phyloP scores from a whole-genome alignment of 495 filamentous ascomycete genomes.

The Gamarada debralockiae region DNA sequence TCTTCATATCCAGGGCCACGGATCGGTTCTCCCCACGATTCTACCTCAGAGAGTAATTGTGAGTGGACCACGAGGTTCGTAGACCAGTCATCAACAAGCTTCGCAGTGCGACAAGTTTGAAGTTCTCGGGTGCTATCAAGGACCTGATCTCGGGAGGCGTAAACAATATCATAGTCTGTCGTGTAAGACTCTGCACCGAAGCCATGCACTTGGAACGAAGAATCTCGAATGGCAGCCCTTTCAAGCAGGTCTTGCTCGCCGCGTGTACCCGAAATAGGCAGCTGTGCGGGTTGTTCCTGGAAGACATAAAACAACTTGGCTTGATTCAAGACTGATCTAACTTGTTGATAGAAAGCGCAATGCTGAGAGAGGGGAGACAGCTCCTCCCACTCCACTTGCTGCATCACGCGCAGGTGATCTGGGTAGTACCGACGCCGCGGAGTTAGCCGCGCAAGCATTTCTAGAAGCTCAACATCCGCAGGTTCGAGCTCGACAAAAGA shows the following conservation, averaged over 20 bases:
- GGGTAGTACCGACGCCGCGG: constrained; percentile 50
- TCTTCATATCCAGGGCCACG: background rate
- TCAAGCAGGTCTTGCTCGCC: constrained; percentile 25
- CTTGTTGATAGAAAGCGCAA: constrained; percentile 37
- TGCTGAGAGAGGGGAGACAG: constrained; percentile 50
- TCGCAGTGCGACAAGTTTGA: constrained; percentile 13
- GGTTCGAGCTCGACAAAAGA: constrained; percentile 44
- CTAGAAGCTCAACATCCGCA: constrained; percentile 36
- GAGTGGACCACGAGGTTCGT: constrained; percentile 4
- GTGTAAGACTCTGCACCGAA: constrained; percentile 52
- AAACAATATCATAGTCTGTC: constrained; percentile 29
- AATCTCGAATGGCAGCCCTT: constrained; percentile 42
- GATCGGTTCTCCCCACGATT: constrained; percentile 14
- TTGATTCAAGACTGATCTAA: constrained; percentile 38
- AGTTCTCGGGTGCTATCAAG: constrained; percentile 9
- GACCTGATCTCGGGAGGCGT: constrained; percentile 25
- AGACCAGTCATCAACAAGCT: constrained; percentile 21
- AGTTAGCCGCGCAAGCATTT: constrained; percentile 44
- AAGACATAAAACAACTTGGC: constrained; percentile 14
- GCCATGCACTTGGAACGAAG: constrained; percentile 40
- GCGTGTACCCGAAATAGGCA: background rate
- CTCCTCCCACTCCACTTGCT: constrained; percentile 36
- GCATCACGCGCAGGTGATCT: constrained; percentile 35
- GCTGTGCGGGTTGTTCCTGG: constrained; percentile 1
- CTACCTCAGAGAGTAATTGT: constrained; percentile 14